A percentile compares a stretch with the other conserved stretches of the same genome.
Evolutionary conservation across 2,329 filamentous ascomycete species (phyloP).

Genomic region (Penicillium sp.): DNA sequence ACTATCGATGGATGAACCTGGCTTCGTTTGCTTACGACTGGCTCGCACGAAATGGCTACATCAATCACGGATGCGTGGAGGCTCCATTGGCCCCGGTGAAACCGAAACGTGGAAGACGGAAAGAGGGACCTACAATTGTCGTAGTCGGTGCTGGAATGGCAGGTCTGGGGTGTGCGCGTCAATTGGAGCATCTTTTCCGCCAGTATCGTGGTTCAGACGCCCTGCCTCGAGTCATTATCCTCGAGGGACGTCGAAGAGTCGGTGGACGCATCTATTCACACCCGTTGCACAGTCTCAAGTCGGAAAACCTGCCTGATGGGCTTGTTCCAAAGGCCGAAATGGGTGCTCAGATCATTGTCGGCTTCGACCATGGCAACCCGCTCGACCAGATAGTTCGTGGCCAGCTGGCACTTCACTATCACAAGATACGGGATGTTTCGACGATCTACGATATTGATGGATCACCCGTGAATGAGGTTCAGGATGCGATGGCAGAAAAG

Average conservation of each 20-base stretch:
- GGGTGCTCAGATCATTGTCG: slow-evolving; percentile 97
- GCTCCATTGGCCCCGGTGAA: slow-evolving; percentile 51
- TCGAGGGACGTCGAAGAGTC: slow-evolving; percentile 83
- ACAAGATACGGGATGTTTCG: slow-evolving; percentile 73
- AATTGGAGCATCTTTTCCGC: slow-evolving; percentile 79
- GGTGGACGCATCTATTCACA: slow-evolving; percentile 93
- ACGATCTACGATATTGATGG: slow-evolving; percentile 76
- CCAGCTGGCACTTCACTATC: slow-evolving; percentile 83
- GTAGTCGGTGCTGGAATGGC: slow-evolving; percentile 94
- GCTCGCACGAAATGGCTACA: slow-evolving; percentile 86
- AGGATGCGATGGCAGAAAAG: slow-evolving; percentile 81
- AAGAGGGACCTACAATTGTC: slow-evolving; percentile 68
- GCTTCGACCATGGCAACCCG: slow-evolving; percentile 93
- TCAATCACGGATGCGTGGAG: slow-evolving; percentile 92
- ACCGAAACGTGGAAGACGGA: slow-evolving; percentile 41
- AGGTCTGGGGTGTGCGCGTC: slow-evolving; percentile 85
- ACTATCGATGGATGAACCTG: slow-evolving; percentile 82
- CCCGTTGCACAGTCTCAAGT: slow-evolving; percentile 59
- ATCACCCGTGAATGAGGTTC: slow-evolving; percentile 66
- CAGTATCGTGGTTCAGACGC: slow-evolving; percentile 71
- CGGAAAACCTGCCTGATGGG: slow-evolving; percentile 49
- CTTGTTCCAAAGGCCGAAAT: slow-evolving; percentile 82
- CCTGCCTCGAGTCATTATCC: slow-evolving; percentile 68
- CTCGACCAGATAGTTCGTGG: slow-evolving; percentile 86
- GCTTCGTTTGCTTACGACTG: slow-evolving; percentile 89